A percentile compares a stretch with the other conserved stretches of the same genome.
Conservation (phyloP, 83 land plant genomes). For the Thuja plicata region DNA sequence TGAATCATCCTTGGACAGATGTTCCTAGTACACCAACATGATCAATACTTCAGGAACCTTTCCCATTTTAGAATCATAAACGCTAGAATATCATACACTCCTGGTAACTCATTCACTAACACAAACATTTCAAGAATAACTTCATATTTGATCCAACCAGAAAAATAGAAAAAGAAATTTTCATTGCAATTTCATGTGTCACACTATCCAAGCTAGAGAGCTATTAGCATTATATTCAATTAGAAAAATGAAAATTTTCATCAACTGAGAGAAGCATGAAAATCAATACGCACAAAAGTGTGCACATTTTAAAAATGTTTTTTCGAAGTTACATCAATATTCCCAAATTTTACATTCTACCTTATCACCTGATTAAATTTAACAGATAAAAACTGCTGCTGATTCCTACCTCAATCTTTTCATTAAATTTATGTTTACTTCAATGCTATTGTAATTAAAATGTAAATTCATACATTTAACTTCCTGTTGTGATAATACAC, state of each 20-base stretch:
- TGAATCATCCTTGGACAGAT: conserved; percentile 93
- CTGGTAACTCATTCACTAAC: background rate
- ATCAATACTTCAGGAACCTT: background rate
- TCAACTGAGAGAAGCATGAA: background rate
- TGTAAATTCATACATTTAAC: background rate
- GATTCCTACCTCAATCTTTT: background rate
- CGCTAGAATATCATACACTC: background rate
- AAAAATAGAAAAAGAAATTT: background rate
- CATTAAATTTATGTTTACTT: background rate
- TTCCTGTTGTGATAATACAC: background rate
- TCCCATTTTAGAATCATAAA: background rate
- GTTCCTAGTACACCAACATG: conserved; percentile 48
- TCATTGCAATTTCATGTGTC: background rate
- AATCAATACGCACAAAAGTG: background rate
- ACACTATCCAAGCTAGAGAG: background rate
- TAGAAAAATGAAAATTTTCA: background rate
- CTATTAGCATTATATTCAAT: background rate
- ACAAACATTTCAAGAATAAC: background rate
- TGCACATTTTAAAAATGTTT: background rate
- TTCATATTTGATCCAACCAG: background rate
- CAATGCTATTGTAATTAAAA: background rate
- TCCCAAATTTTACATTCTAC: background rate
- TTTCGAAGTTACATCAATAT: background rate
- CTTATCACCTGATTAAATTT: background rate
- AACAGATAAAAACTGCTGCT: background rate